phyloP scores from a whole-genome alignment of 164 flowering plant genomes.

The Chloranthus sessilifolius region DNA sequence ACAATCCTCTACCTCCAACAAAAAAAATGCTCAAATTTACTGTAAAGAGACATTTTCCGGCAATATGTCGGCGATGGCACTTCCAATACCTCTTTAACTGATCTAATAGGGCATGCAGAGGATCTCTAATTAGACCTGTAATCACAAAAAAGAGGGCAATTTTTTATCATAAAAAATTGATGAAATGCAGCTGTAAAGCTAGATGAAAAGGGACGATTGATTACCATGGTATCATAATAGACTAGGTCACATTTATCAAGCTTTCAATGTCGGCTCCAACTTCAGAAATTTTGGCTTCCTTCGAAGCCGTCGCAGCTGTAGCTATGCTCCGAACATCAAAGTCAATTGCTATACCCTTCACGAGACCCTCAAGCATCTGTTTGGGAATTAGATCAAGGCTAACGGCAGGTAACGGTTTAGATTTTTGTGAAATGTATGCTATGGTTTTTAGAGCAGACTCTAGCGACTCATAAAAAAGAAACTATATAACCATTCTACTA shows the following conservation, averaged over 20 bases:
- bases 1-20: not conserved
- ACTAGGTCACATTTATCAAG: slow-evolving; percentile 20
- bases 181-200: too few relatives aligned
- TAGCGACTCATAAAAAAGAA: too few relatives aligned
- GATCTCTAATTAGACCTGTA: too few relatives aligned
- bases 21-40: not conserved
- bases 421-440: too few relatives aligned
- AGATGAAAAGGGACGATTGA: not conserved
- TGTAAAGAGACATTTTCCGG: too few relatives aligned
- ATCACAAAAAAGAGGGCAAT: not conserved
- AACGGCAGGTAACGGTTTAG: too few relatives aligned
- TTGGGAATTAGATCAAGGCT: slow-evolving; percentile 3
- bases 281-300: slow-evolving; percentile 75
- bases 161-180: slow-evolving; percentile 20
- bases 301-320: slow-evolving; percentile 65
- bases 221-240: not conserved
- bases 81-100: not conserved
- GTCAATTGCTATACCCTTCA: slow-evolving; percentile 74
- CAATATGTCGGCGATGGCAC: too few relatives aligned
- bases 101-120: not conserved
- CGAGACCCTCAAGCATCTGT: slow-evolving; percentile 87
- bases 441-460: not conserved
- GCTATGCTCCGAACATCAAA: slow-evolving; percentile 77
- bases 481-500: too few relatives aligned
- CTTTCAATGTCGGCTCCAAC: slow-evolving; percentile 80